Evolutionary conservation across 31 red algal genomes (phyloP), one percentile per base, ranked within the genome.

Genomic region (Asparagopsis taxiformis): DNA sequence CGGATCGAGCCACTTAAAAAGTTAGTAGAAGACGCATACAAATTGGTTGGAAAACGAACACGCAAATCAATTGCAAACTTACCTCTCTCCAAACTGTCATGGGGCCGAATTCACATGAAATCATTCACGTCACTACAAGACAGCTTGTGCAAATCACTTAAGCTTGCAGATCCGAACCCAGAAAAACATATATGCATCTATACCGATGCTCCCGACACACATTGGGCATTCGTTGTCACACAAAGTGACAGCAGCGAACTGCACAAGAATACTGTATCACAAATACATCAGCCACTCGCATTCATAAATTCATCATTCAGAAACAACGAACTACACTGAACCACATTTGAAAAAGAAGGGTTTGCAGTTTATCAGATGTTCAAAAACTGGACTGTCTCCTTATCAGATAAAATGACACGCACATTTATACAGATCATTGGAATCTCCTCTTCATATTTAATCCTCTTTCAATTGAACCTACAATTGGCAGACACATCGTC

Each of bases 371-470:
- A 29, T 52, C 41, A 49, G 24, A 17, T 38, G 10, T 49, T 70
- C 21, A 49, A 10, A 49, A 52, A 6, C 20, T 28, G 38, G 65
- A 70, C 43, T 70, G 51, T 32, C 15, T 70, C 4, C 29, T 70
- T 24, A 19, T 19, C 29, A 19, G 9, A 25, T 10, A 49, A 26
- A 4, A 51, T 3, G 65, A 30, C 20, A 51, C 46, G 4, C 46
- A 29, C 29, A 13, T 51, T 4, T 51, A 22, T 52, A 51, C 65
- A 23, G 65, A 70, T 31, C 43, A 70, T 31, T 5, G 46, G 35
- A 70, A 70, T 38, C 24, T 70, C 3, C 19, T 52, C 15, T 70
- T 51, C 29, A 51, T 70, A 3, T 70, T 51, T 38, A 46, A 70
- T 38, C 65, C 65, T 11, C 7, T 38, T 51, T 35, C 65, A 29